Evolutionary conservation across 345 rosid species (phyloP).

Genomic region (Linum usitatissimum): DNA sequence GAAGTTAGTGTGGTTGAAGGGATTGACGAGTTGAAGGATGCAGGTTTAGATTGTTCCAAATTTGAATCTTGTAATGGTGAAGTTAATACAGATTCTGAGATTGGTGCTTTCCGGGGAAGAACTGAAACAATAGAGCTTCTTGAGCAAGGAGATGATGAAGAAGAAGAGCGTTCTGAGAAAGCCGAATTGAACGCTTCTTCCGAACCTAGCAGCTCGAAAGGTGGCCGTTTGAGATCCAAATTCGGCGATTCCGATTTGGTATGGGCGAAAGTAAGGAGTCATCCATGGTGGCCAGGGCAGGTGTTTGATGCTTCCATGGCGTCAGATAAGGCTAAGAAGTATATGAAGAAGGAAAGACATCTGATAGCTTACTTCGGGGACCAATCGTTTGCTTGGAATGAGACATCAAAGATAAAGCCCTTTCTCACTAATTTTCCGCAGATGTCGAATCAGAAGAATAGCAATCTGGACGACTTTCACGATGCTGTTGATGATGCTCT

Average conservation of each 20-base stretch:
- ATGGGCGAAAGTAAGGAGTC: slow-evolving; percentile 86
- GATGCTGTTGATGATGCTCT: slow-evolving; percentile 59
- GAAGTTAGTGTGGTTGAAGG: not conserved
- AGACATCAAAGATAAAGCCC: slow-evolving; percentile 48
- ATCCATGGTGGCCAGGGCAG: slow-evolving; percentile 97
- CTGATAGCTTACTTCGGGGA: slow-evolving; percentile 69
- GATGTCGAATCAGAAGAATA: slow-evolving; percentile 46
- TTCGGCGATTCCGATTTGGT: slow-evolving; percentile 49
- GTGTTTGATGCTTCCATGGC: slow-evolving; percentile 45
- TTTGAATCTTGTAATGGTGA: not conserved
- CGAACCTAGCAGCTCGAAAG: not conserved
- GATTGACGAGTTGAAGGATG: not conserved
- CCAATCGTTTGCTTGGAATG: slow-evolving; percentile 65
- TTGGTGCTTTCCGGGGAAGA: not conserved
- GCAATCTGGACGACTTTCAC: slow-evolving; percentile 29
- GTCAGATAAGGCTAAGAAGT: slow-evolving; percentile 45
- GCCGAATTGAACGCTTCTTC: not conserved
- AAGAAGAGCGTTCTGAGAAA: not conserved
- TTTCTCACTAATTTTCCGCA: slow-evolving; percentile 41
- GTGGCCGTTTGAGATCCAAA: slow-evolving; percentile 6
- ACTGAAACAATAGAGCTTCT: not conserved
- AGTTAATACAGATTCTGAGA: not conserved
- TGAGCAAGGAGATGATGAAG: no score
- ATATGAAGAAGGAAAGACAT: slow-evolving; percentile 41
- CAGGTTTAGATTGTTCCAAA: not conserved